Percentiles rank a stretch among this genome's conserved stretches.
Conservation (phyloP, 2,329 filamentous ascomycete genomes). For the Plenodomus lindquistii region DNA sequence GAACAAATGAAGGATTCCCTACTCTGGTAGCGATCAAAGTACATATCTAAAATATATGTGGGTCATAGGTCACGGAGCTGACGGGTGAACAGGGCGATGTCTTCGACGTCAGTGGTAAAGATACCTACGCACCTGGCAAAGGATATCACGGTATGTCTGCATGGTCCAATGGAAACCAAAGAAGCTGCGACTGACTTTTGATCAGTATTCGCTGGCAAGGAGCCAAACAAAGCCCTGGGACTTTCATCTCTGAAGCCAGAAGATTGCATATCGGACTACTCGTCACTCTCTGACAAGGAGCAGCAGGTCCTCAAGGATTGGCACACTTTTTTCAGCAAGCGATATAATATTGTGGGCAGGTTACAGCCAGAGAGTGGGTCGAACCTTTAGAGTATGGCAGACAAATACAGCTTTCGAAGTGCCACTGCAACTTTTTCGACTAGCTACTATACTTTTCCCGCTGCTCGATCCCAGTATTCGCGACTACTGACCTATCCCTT, state of each 20-base stretch:
- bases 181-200: slow-evolving; percentile 5
- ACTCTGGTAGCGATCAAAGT: slow-evolving; percentile 65
- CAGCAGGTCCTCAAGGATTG: slow-evolving; percentile 86
- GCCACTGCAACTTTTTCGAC: too few relatives aligned
- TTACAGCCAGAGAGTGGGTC: slow-evolving; percentile 27
- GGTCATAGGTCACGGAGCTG: slow-evolving; percentile 6
- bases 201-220: slow-evolving; percentile 91
- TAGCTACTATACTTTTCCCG: too few relatives aligned
- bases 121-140: slow-evolving; percentile 79
- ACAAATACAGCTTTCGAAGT: too few relatives aligned
- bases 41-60: not conserved
- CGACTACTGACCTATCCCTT: slow-evolving; percentile 3
- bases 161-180: not conserved
- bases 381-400: slow-evolving; percentile 12
- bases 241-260: slow-evolving; percentile 84
- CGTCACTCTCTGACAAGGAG: slow-evolving; percentile 80
- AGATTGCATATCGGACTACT: slow-evolving; percentile 80
- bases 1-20: slow-evolving; percentile 63
- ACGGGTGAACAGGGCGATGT: slow-evolving; percentile 71
- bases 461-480: not conserved
- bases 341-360: slow-evolving; percentile 84
- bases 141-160: slow-evolving; percentile 75
- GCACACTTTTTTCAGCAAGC: slow-evolving; percentile 94
- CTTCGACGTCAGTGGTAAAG: slow-evolving; percentile 91
- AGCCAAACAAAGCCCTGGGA: slow-evolving; percentile 88